Evolutionary conservation across 352 stramenopile species (phyloP), one percentile per base, ranked within the genome.

Genomic region (Phytopythium chamaehyphon): DNA sequence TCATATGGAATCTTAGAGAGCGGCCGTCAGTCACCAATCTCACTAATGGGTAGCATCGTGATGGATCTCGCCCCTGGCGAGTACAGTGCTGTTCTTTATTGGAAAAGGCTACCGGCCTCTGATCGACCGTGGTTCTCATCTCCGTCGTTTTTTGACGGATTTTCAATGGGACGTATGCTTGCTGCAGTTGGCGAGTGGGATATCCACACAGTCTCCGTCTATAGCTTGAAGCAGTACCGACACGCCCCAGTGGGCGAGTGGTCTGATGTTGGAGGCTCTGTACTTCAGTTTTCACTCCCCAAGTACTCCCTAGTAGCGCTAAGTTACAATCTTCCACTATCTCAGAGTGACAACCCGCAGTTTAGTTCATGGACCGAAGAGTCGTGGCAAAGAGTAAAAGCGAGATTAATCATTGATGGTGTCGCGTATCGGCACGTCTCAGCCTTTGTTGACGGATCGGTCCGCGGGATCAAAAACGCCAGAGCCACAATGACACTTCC

Each of bases 181-280:
- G 69, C 69, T 33, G 82, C 57, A 1, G 54, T 92, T 24, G 73
- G 77, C 0, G 72, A 89, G 47, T 61, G 60, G 31, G 54, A 55
- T 19, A 46, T 83, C 16, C 54, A 80, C 19, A 64, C 61, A 2
- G 57, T 89, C 11, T 87, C 82, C 0, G 62, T 86, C 6, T 92
- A 89, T 45, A 60, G 68, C 47, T 57, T 88, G 18, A 52, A 75
- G 9, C 64, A 82, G 35, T 76, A 68, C 47, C 40, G 69, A 59
- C 7, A 42, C 63, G 33, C 21, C 51, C 50, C 69, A 24, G 35
- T 70, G 1, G 62, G 67, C 4, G 54, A 80, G 7, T 92, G 82
- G 82, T 92, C 78, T 1, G 78, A 90, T 44, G 82, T 92, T 18
- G 82, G 82, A 16, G 71, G 88, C 44, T 90, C 82, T 15, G 64